These are phyloP conservation scores for Tetracladium maxilliforme DNA, from an alignment of 2,329 filamentous ascomycete genomes.

Conservation along the genomic window DNA sequence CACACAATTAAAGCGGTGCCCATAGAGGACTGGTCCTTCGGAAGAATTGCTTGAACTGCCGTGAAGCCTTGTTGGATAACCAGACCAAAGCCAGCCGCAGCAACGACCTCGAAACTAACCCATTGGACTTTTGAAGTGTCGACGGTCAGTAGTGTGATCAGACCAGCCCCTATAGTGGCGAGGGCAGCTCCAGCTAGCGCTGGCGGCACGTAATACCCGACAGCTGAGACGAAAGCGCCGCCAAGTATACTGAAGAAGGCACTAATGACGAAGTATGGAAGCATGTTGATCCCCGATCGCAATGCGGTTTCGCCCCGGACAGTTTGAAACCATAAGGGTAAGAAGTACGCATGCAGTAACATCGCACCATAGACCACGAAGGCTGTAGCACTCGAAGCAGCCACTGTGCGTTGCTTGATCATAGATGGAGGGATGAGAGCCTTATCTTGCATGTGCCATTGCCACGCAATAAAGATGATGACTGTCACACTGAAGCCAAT, in stretches of 20 bases:
- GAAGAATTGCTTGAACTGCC: conserved; percentile 23
- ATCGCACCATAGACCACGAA: conserved; percentile 8
- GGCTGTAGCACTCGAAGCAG: conserved; percentile 10
- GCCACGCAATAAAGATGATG: conserved; percentile 2
- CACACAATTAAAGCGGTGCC: conserved; percentile 26
- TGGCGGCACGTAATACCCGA: conserved; percentile 14
- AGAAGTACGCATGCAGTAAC: conserved; percentile 11
- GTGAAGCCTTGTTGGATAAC: conserved; percentile 23
- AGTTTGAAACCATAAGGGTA: conserved; percentile 14
- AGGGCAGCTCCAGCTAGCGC: conserved; percentile 10
- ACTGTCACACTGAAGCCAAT: neutral
- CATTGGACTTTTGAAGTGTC: conserved; percentile 17
- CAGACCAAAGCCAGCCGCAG: conserved; percentile 20
- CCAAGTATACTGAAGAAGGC: conserved; percentile 10
- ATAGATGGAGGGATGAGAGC: conserved; percentile 19
- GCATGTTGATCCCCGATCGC: conserved; percentile 12
- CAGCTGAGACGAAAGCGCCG: conserved; percentile 9
- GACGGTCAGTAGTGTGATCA: conserved; percentile 17
- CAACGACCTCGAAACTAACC: conserved; percentile 18
- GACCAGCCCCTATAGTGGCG: conserved; percentile 18
- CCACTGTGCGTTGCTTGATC: conserved; percentile 14
- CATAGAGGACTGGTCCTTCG: conserved; percentile 21
- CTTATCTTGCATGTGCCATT: conserved; percentile 10
- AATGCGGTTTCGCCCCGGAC: conserved; percentile 12
- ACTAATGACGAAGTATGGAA: conserved; percentile 9